Evolutionary conservation across 2,329 filamentous ascomycete species (phyloP), one percentile per base, ranked within the genome.

Genomic region (Aspergillus floridensis): DNA sequence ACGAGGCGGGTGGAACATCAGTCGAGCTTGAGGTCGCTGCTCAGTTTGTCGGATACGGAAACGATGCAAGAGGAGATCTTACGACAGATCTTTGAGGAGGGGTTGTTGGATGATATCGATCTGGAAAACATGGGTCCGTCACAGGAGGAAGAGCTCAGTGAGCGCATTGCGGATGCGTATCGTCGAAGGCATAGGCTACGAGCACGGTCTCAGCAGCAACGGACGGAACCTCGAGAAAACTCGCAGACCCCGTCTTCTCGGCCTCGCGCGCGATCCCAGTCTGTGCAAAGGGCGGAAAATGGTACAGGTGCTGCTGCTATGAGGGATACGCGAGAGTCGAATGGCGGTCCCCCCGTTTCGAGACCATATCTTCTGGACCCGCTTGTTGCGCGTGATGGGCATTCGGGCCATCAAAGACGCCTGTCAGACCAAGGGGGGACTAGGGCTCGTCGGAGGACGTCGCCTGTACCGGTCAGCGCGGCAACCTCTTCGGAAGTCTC

Each of bases 111-210:
- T 68, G 93, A 92, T 19, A 86, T 97, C 50, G 93, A 97, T 71
- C 79, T 97, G 57, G 90, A 95, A 68, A 93, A 93, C 64, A 87
- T 97, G 56, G 92, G 93, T 63, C 82, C 92, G 16, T 86, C 81
- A 52, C 90, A 92, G 68, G 92, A 97, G 71, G 92, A 97, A 69
- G 91, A 96, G 69, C 86, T 98, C 16, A 96, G 91, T 64, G 90
- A 93, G 69, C 87, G 90, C 60, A 96, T 98, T 67, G 93, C 92
- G 2, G 91, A 96, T 69, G 92, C 92, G 2, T 96, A 96, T 70
- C 82, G 91, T 59, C 84, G 91, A 62, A 83, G 91, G 31, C 91
- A 96, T 70, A 71, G 71, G 60, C 68, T 72, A 49, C 70, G 84
- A 82, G 66, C 74, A 60, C 58, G 64, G 29, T 66, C 68, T 31